Base-by-base conservation (phyloP, 441 rosid species). In the Gossypium schwendimanii region DNA sequence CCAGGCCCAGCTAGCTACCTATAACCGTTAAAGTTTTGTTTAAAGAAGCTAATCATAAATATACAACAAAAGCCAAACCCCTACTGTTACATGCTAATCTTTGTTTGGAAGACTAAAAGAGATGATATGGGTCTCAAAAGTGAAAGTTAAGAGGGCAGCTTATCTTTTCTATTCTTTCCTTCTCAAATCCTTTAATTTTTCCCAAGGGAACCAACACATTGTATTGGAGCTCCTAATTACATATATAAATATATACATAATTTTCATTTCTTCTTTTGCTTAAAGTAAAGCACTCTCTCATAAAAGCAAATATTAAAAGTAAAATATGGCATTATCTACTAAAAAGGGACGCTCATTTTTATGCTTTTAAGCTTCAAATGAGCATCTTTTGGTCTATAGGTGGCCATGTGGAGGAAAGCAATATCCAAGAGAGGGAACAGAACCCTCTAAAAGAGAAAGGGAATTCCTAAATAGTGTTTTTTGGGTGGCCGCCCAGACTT, bases 291-390 rank as follows among this genome's bases (percentile, higher is more conserved):
- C 82, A 75, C 76, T 82, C 81, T 75, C 76, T 62, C 73, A 78
- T 66, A 77, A 83, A 83, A 85, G 79, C 79, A 85, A 85, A 75
- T 78, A 76, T 74, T 78, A 87, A 88, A 83, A 86, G 91, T 63
- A 84, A 87, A 79, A 87, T 80, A 86, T 88, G 92, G 89, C 89
- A 85, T 87, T 83, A 87, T 87, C 91, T 89, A 89, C 89, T 84
- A 89, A 87, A 87, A 93, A 86, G 90, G 75, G 85, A 65, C 77
- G 81, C 86, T 83, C 78, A 80, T 83, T 81, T 63, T 86, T 84
- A 81, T 84, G 87, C 90, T 85, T 84, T 85, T 79, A 63, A 81
- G 84, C 81, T 85, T 84, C 86, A 87, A 80, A 82, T 81, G 78
- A 81, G 87, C 84, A 87, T 89, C 88, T 87, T 82, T 80, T 73